Evolutionary conservation across 75 land plant genomes (phyloP).

Genomic region (Larix kaempferi): DNA sequence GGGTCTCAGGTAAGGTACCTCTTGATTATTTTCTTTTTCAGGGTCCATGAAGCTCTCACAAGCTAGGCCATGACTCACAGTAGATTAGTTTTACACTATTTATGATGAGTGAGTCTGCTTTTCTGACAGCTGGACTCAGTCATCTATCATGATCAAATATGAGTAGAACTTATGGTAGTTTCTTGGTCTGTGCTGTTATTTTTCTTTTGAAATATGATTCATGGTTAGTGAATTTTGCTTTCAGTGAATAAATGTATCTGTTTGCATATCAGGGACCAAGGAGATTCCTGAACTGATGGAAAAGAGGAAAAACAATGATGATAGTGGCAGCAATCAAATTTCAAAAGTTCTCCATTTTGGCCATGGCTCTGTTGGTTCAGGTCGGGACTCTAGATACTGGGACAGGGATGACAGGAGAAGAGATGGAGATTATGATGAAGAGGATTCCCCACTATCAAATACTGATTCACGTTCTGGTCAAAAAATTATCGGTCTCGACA

Average conservation of each 20-base stretch:
- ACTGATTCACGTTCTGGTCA: not conserved
- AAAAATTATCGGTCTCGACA: not conserved
- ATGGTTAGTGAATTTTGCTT: not conserved
- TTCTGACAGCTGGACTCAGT: not conserved
- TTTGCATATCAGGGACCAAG: not conserved
- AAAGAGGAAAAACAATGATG: not conserved
- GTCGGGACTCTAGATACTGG: slow-evolving; percentile 82
- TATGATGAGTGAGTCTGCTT: not conserved
- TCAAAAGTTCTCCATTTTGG: slow-evolving; percentile 54
- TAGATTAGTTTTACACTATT: not conserved
- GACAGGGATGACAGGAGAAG: slow-evolving; percentile 77
- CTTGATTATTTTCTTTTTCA: not conserved
- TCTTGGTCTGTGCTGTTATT: not conserved
- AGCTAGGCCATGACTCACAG: not conserved
- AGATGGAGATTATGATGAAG: slow-evolving; percentile 50
- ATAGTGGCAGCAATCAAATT: not conserved
- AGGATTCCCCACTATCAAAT: slow-evolving; percentile 1
- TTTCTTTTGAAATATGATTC: not conserved
- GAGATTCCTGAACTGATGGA: not conserved
- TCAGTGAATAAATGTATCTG: not conserved
- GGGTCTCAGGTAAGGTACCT: slow-evolving; percentile 5
- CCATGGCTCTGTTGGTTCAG: slow-evolving; percentile 24
- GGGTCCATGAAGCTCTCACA: not conserved
- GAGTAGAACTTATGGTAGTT: not conserved
- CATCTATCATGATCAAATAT: not conserved